These are phyloP conservation scores for Leishmania braziliensis DNA, from an alignment of 208 protist species.

Conservation along the genomic window DNA sequence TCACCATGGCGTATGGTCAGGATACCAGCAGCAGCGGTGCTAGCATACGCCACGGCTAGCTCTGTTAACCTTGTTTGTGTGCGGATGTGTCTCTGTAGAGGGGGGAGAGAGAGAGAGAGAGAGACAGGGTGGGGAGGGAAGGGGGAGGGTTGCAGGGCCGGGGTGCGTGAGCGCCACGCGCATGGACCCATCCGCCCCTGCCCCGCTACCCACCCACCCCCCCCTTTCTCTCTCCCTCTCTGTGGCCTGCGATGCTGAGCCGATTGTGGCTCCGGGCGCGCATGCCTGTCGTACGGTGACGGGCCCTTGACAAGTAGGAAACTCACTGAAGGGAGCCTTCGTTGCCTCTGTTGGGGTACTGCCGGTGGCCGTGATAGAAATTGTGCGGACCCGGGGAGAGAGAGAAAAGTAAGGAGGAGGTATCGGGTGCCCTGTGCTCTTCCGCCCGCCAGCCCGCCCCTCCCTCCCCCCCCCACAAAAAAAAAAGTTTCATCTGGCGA, in stretches of 20 bases:
- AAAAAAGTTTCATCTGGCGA: background rate
- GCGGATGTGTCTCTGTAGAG: background rate
- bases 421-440: background rate
- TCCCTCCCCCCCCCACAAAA: background rate
- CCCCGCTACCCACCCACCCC: background rate
- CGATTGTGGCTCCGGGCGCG: background rate
- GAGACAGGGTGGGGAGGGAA: background rate
- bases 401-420: background rate
- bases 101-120: background rate
- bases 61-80: background rate
- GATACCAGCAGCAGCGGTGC: background rate
- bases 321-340: no score
- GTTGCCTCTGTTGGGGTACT: background rate
- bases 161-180: background rate
- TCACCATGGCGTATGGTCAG: slow-evolving; percentile 28
- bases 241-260: background rate
- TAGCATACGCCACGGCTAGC: background rate
- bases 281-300: background rate
- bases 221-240: background rate
- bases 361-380: background rate
- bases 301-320: background rate
- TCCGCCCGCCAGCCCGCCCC: no score
- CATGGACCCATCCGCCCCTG: background rate
- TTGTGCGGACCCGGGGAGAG: background rate
- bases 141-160: background rate